Evolutionary conservation across 768 basidiomycete genomes (phyloP), one percentile per base, ranked within the genome.

Genomic region (Termitomyces sp.): DNA sequence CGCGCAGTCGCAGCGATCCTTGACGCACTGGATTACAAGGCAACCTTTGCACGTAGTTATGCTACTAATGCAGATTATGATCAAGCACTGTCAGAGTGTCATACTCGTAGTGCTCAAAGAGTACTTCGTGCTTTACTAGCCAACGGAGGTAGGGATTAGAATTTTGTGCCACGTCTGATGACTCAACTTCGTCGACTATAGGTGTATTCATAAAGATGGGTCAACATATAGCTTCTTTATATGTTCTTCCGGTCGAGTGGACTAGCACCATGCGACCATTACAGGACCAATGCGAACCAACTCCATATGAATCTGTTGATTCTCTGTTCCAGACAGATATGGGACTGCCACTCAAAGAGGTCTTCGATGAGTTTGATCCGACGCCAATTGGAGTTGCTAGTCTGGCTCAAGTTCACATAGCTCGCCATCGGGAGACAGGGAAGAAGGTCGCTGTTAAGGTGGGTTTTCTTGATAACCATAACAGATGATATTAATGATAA

Each of bases 281-380:
- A 59, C 95, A 98, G 70, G 97, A 98, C 74, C 89, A 89, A 68
- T 99, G 97, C 71, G 89, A 91, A 58, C 91, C 95, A 2, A 96
- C 95, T 2, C 82, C 88, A 0, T 87, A 91, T 61, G 82, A 88
- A 64, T 88, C 87, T 59, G 71, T 98, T 12, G 84, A 94, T 63
- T 74, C 72, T 1, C 81, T 98, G 66, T 89, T 98, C 71, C 64
- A 86, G 18, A 75, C 79, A 9, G 97, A 98, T 70, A 88, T 94
- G 71, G 93, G 90, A 7, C 69, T 73, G 41, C 77, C 84, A 0
- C 81, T 97, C 40, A 75, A 79, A 2, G 88, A 91, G 20, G 71
- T 94, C 35, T 98, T 98, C 67, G 83, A 85, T 13, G 84, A 93
- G 60, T 96, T 98, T 68, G 86, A 97, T 64, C 85, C 86, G 5